phyloP scores from a whole-genome alignment of 495 filamentous ascomycete genomes.

The Aspergillus sclerotiicarbonarius region DNA sequence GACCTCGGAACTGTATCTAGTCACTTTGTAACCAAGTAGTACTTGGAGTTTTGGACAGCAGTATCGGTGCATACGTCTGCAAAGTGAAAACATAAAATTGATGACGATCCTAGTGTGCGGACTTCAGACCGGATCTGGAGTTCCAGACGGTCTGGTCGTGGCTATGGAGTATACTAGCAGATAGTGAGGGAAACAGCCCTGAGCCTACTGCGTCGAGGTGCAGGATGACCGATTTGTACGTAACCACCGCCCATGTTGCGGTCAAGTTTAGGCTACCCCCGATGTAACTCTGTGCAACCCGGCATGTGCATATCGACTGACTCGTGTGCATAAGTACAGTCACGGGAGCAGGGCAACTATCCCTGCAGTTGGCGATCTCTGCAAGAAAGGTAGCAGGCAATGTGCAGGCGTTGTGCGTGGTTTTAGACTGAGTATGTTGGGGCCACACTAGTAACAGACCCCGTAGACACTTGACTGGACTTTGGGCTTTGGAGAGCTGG shows the following conservation, averaged over 20 bases:
- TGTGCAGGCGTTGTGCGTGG: background rate
- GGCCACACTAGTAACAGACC: no score
- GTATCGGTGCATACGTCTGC: no score
- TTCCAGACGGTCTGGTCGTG: no score
- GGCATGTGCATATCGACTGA: background rate
- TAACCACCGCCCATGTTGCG: background rate
- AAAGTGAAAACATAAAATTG: no score
- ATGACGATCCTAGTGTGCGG: no score
- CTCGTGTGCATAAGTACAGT: background rate
- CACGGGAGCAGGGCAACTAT: background rate
- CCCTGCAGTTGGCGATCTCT: background rate
- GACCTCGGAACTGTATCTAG: background rate
- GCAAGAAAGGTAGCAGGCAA: background rate
- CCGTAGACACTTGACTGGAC: no score
- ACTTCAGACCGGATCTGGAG: no score
- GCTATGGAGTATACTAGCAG: no score
- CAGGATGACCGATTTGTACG: background rate
- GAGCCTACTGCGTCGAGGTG: background rate
- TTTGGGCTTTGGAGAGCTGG: no score
- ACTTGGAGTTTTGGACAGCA: no score
- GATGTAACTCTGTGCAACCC: background rate
- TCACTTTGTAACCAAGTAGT: no score
- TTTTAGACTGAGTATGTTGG: background rate
- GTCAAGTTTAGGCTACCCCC: background rate
- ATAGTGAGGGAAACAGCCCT: no score